Evolutionary conservation across 1,139 yeast species (phyloP).

Genomic region (Hyphopichia khmerensis): DNA sequence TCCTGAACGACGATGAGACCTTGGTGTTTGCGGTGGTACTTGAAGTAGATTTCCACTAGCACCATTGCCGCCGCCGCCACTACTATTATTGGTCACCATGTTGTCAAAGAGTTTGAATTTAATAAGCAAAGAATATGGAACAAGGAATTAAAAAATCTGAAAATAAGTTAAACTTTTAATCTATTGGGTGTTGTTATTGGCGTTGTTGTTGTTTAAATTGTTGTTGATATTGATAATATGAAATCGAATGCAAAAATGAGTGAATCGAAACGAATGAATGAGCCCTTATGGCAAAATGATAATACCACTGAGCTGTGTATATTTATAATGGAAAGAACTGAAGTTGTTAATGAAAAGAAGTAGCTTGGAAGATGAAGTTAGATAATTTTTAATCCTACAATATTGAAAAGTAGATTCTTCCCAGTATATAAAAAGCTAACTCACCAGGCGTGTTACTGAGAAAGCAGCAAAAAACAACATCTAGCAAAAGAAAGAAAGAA

Average conservation of each 20-base stretch:
- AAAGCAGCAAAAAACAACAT: background rate
- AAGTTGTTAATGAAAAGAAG: background rate
- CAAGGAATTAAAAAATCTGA: too few species aligned
- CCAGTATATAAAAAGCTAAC: background rate
- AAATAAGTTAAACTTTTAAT: too few species aligned
- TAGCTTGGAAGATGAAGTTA: too few species aligned
- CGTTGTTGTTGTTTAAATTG: background rate
- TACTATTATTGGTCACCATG: background rate
- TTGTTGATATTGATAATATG: too few species aligned
- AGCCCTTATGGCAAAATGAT: too few species aligned
- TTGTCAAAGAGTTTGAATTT: background rate
- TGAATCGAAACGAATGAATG: background rate
- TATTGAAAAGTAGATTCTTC: background rate
- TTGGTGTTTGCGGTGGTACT: conserved; percentile 32
- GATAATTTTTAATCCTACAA: too few species aligned
- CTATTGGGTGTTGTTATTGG: too few species aligned
- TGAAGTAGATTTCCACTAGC: conserved; percentile 3
- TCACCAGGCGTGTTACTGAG: background rate
- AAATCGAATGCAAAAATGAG: too few species aligned
- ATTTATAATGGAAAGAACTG: too few species aligned
- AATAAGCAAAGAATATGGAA: too few species aligned
- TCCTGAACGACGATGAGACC: conserved; percentile 8
- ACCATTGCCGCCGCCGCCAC: background rate
- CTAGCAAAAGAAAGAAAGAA: background rate
- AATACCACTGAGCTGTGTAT: too few species aligned